Evolutionary conservation across 306 rosid genomes (phyloP), one percentile per base, ranked within the genome.

Genomic region (Casuarina equisetifolia): DNA sequence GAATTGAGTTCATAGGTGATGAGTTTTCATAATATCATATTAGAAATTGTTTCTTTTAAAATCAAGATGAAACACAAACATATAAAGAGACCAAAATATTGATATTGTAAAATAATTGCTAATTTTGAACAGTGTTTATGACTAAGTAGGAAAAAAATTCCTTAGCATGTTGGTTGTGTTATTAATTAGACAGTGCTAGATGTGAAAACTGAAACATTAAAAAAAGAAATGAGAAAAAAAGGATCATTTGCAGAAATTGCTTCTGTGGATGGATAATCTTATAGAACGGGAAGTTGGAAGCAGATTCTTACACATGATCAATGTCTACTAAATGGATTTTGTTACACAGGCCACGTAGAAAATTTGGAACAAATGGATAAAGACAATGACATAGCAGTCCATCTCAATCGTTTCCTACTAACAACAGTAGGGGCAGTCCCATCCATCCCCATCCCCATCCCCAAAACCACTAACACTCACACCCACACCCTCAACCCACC

Each of bases 351-450:
- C 50, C 12, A 42, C 71, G 35, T 1, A 35, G 1, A 9, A 66
- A 66, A n/a, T 25, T 58, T 55, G 53, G 73, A 75, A 77, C 75
- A 74, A 57, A 19, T 82, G 79, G 83, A 84, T 90, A 73, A 52
- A 71, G 85, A 82, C 74, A 87, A 74, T 69, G 87, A 85, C 81
- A 72, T 44, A 36, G 84, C 69, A 58, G 76, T 58, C 73, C 61
- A 38, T 69, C 76, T 70, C 61, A 74, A 75, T 78, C 81, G 39
- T 77, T 72, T 71, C 71, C 80, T 72, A 59, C 79, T 5, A 38
- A 64, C 74, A 78, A 80, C 77, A 79, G 53, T 49, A 73, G 76
- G 75, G 72, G 57, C 74, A 75, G 75, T 76, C 76, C 10, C 66
- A 59, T 84, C 79, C 62, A 68, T 46, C 20, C 72, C 80, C 74